Conservation (phyloP, 2,329 filamentous ascomycete genomes). For the Dendrostoma leiphaemia region DNA sequence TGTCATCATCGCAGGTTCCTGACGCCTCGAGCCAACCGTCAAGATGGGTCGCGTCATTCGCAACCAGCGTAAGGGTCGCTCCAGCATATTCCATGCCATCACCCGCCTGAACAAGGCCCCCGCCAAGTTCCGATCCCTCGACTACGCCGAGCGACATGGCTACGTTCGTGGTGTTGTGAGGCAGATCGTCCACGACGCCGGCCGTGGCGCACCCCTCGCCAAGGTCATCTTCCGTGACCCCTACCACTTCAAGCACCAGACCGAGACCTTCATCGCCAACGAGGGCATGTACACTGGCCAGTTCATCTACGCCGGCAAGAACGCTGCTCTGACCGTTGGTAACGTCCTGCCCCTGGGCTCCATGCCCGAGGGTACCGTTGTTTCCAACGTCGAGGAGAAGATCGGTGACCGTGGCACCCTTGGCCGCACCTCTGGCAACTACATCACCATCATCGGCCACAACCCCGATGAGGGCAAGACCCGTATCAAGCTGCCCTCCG, state of each 20-base stretch:
- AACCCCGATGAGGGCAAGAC: constrained; percentile 99
- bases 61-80: constrained; percentile 63
- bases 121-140: constrained; percentile 93
- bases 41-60: constrained; percentile 61
- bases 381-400: constrained; percentile 99
- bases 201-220: constrained; percentile 96
- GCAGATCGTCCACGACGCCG: constrained; percentile 98
- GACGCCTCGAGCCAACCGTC: constrained; percentile 27
- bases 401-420: constrained; percentile 93
- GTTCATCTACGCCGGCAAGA: constrained; percentile 99
- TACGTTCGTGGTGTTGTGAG: constrained; percentile 97
- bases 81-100: constrained; percentile 66
- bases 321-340: constrained; percentile 92
- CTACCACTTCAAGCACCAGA: constrained; percentile 96
- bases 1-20: constrained; percentile 7
- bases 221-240: constrained; percentile 96
- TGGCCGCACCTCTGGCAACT: constrained; percentile 97
- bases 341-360: constrained; percentile 94
- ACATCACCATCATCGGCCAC: constrained; percentile 96
- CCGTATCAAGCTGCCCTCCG: constrained; percentile 97
- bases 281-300: constrained; percentile 99
- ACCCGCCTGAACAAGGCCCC: constrained; percentile 93
- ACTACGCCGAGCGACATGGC: constrained; percentile 95
- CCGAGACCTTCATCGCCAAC: constrained; percentile 99
- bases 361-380: constrained; percentile 98